Evolutionary conservation across 331 rosid species (phyloP).

Genomic region (Phaseolus coccineus): DNA sequence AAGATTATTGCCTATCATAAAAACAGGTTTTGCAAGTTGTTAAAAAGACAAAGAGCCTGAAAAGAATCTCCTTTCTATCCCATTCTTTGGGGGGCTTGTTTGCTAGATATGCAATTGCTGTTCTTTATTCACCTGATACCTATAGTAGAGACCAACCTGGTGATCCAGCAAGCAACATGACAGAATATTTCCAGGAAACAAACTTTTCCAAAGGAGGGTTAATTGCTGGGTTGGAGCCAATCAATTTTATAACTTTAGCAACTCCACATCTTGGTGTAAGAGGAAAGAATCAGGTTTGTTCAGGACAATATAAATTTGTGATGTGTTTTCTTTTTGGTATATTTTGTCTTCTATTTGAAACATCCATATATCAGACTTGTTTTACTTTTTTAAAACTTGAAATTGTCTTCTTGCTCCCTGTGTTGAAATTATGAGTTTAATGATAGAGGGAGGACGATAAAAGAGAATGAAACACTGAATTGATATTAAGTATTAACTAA

Average conservation of each 20-base stretch:
- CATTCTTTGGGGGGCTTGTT: slow-evolving; percentile 98
- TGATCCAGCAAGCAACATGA: slow-evolving; percentile 45
- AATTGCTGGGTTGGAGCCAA: slow-evolving; percentile 90
- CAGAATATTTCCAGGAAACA: slow-evolving; percentile 47
- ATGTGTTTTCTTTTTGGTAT: slow-evolving; percentile 1
- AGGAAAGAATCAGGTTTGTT: slow-evolving; percentile 90
- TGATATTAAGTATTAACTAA: background rate
- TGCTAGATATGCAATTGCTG: slow-evolving; percentile 87
- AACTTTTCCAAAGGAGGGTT: slow-evolving; percentile 62
- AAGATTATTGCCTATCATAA: slow-evolving; percentile 43
- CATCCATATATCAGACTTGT: slow-evolving; percentile 1
- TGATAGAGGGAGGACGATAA: background rate
- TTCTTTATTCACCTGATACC: slow-evolving; percentile 65
- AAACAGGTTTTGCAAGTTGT: slow-evolving; percentile 82
- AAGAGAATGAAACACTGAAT: background rate
- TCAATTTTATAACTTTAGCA: slow-evolving; percentile 92
- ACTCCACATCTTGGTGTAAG: slow-evolving; percentile 97
- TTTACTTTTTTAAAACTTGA: background rate
- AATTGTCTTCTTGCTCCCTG: slow-evolving; percentile 10
- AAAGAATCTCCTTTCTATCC: slow-evolving; percentile 87
- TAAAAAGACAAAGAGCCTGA: slow-evolving; percentile 71
- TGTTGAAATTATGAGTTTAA: background rate
- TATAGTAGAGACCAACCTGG: slow-evolving; percentile 44
- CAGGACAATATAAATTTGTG: slow-evolving; percentile 34
- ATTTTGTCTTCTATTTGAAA: slow-evolving; percentile 30